Evolutionary conservation across 2,329 filamentous ascomycete genomes (phyloP), one percentile per base, ranked within the genome.

Genomic region (Tolypocladium sp.): DNA sequence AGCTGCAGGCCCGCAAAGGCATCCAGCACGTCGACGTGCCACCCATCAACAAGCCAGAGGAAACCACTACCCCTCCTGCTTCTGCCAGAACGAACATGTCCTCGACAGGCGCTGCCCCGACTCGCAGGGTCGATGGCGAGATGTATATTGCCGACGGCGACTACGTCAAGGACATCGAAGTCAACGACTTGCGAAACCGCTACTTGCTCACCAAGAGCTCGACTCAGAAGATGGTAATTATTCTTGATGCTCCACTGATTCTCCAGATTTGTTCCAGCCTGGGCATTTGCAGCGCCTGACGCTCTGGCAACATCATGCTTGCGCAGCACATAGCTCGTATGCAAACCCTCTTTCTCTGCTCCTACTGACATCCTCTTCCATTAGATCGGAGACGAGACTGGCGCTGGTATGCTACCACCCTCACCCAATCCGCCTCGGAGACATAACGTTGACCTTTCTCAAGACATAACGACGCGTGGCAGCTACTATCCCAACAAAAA

Each of bases 171-270:
- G 94, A 99, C 71, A 96, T 99, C 70, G 94, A 97, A 79, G 91
- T 99, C 79, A 99, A 99, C 75, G 93, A 97, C 76, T 78, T 97
- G 70, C 89, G 93, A 64, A 99, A 97, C 74, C 90, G 93, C 68
- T 99, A 99, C 76, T 89, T 92, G 74, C 83, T 99, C 78, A 99
- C 93, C 64, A 97, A 97, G 81, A 92, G 92, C 70, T 90, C 91
- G 69, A 96, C 92, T 65, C 94, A 97, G 82, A 96, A 96, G 85
- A 96, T 94, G 93, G 94, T 99, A 97, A 96, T 89, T 92, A 88
- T 76, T 77, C 83, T 84, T 67, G 65, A 58, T 65, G 63, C 63
- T 67, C 61, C 70, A 77, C 70, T 76, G 71, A 75, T 73, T 63
- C 57, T 67, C 68, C 66, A 71, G 68, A 70, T 70, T 69, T 66